Evolutionary conservation across 331 rosid species (phyloP).

Genomic region (Ulmus americana): DNA sequence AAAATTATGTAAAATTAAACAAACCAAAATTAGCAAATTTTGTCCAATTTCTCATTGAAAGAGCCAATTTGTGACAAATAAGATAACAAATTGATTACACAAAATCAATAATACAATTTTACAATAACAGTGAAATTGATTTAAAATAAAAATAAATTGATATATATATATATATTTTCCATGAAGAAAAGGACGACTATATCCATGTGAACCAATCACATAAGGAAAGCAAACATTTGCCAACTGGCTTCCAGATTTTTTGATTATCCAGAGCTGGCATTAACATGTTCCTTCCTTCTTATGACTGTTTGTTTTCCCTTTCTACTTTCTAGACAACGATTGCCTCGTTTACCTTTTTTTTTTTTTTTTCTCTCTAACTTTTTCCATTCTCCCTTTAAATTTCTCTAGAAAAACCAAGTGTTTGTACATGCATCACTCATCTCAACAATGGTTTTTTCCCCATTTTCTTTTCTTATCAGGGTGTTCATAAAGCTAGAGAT

Average conservation of each 20-base stretch:
- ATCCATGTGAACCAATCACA: conserved; percentile 16
- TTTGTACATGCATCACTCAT: no score
- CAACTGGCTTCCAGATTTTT: conserved; percentile 30
- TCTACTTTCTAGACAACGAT: conserved; percentile 27
- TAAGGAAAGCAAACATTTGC: conserved; percentile 33
- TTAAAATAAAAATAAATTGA: background rate
- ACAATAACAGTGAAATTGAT: background rate
- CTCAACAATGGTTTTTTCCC: no score
- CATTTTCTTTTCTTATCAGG: no score
- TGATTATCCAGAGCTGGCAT: conserved; percentile 29
- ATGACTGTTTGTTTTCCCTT: conserved; percentile 26
- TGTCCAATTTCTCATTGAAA: no score
- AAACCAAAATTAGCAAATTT: no score
- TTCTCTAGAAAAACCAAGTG: no score
- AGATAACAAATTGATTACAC: no score
- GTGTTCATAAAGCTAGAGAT: background rate
- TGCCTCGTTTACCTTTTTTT: background rate
- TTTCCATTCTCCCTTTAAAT: background rate
- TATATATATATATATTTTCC: background rate
- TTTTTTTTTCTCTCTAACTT: no score
- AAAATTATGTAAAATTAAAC: no score
- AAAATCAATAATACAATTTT: background rate
- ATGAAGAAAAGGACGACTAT: conserved; percentile 11
- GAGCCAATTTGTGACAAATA: no score
- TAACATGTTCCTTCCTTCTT: conserved; percentile 27